Conservation (phyloP, 768 basidiomycete species). For the Russula ochroleuca region DNA sequence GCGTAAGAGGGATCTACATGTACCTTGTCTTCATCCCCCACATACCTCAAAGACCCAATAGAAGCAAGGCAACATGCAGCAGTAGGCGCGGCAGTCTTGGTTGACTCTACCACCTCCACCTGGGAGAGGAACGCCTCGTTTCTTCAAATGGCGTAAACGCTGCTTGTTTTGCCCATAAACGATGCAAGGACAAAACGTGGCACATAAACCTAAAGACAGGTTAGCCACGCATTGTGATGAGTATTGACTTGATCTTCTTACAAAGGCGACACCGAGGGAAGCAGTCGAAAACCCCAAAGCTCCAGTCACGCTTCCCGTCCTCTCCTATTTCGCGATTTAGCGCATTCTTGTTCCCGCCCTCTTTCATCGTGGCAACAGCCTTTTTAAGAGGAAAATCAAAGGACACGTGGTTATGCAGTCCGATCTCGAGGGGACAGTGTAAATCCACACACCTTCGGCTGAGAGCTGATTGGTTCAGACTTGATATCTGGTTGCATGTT, state of each 20-base stretch:
- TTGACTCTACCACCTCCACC: constrained; percentile 36
- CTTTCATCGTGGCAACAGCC: constrained; percentile 4
- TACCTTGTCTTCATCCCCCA: not conserved
- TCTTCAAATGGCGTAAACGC: constrained; percentile 40
- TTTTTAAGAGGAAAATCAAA: not conserved
- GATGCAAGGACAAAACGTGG: constrained; percentile 43
- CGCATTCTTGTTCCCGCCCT: constrained; percentile 27
- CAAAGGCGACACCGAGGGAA: constrained; percentile 30
- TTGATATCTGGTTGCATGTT: not conserved
- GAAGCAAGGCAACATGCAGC: constrained; percentile 34
- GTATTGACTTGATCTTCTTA: constrained; percentile 18
- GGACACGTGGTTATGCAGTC: not conserved
- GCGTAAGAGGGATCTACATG: constrained; percentile 26
- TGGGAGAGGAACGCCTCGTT: constrained; percentile 39
- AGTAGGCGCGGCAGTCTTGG: constrained; percentile 40
- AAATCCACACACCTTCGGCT: constrained; percentile 13
- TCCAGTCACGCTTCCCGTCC: constrained; percentile 36
- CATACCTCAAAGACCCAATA: constrained; percentile 43
- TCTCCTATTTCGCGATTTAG: constrained; percentile 30
- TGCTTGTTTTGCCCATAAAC: constrained; percentile 40
- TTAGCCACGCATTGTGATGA: not conserved
- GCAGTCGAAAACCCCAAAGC: constrained; percentile 31
- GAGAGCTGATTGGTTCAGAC: not conserved
- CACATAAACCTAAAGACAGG: constrained; percentile 34
- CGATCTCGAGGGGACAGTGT: not conserved